Percentiles rank a stretch among this genome's conserved stretches.
Conservation (phyloP, 176 grass and related monocot species). For the Miscanthus lutarioriparius region DNA sequence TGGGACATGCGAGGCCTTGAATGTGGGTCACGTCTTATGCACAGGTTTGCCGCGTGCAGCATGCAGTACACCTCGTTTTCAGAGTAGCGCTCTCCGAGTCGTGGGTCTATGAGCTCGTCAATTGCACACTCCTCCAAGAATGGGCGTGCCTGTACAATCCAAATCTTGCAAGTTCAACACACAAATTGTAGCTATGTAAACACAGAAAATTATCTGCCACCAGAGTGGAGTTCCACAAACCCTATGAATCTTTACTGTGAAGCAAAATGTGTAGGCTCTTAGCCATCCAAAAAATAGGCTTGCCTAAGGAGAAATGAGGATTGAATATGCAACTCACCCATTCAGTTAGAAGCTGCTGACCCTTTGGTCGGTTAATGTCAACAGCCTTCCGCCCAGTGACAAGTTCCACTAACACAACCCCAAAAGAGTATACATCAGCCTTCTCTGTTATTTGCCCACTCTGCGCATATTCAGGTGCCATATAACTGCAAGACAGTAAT, state of each 20-base stretch:
- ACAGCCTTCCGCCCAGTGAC: conserved; percentile 95
- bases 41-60: conserved; percentile 88
- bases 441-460: conserved; percentile 99
- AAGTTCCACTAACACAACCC: conserved; percentile 92
- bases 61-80: conserved; percentile 82
- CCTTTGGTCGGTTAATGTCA: conserved; percentile 95
- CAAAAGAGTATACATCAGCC: conserved; percentile 96
- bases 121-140: conserved; percentile 63
- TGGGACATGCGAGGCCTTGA: conserved; percentile 97
- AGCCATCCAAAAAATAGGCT: neutral
- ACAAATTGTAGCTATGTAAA: neutral
- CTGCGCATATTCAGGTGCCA: conserved; percentile 92
- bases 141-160: conserved; percentile 62
- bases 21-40: conserved; percentile 83
- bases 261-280: neutral
- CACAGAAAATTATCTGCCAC: neutral
- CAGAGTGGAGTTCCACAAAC: neutral
- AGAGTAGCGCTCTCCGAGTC: conserved; percentile 56
- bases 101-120: conserved; percentile 79
- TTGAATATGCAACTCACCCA: conserved; percentile 61
- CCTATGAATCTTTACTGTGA: neutral
- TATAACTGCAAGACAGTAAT: conserved; percentile 51
- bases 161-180: conserved; percentile 30
- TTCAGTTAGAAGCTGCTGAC: conserved; percentile 96
- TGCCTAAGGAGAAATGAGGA: neutral